Base-by-base conservation (phyloP, 2,329 filamentous ascomycete genomes). In the Xylariaceae sp. region DNA sequence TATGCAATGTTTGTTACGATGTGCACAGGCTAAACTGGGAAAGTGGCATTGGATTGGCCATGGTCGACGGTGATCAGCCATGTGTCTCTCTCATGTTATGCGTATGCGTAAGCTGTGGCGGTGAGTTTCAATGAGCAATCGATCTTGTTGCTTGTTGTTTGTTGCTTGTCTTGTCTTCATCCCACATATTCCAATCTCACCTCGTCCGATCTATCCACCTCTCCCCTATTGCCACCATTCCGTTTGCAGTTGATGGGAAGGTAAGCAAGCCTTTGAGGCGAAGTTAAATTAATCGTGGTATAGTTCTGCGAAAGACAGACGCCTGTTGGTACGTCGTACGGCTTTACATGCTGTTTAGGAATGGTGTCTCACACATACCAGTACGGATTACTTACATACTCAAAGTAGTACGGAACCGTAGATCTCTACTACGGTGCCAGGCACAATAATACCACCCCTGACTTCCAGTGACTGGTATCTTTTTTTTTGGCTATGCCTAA, bases 71-170 rank as follows among this genome's bases (percentile, higher is more conserved):
- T 44, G 60, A 64, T 58, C 53, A 57, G 42, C 56, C 51, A 50
- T 55, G 54, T 54, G 52, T 65, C 53, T 48, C 23, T 37, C 14
- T 12, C 32, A 37, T 37, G 32, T 3, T 14, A 37, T n/a, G n/a
- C n/a, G 32, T 14, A 37, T 10, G 23, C 23, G 32, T 37, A 10
- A 57, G 57, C 53, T 52, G 61, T 59, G 54, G 67, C 67, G 67
- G 67, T 69, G 65, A 68, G 66, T 68, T 65, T 68, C 64, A 64
- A 59, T 49, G 50, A 48, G 23, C 37, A 43, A 44, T 37, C 32
- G 32, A 20, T 23, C 18, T 48, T 41, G 48, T 50, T 42, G 41
- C 55, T 43, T 59, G 43, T 47, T 47, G 14, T 45, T 53, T 43
- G 41, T 44, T 20, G n/a, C 20, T 26, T 21, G 20, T 44, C 32